These are phyloP conservation scores for Cryptococcus neoformans DNA, from an alignment of 1,284 basidiomycete species.

Conservation along the genomic window DNA sequence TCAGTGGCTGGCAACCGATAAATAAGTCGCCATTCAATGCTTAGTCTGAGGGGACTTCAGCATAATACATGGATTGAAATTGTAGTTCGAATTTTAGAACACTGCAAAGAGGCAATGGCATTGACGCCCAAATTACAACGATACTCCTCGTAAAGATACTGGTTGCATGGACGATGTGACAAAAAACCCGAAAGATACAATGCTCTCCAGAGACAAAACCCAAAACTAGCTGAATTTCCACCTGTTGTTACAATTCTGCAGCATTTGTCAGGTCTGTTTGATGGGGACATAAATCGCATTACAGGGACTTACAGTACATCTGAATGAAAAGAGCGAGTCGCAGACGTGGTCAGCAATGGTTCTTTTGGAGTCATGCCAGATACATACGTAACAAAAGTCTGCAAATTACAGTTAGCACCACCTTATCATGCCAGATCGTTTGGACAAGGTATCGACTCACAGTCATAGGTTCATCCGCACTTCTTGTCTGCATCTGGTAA, in stretches of 20 bases:
- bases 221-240: conserved; percentile 48
- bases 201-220: too few relatives aligned
- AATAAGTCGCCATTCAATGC: too few relatives aligned
- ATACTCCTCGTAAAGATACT: too few relatives aligned
- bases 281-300: neutral
- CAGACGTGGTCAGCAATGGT: neutral
- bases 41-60: too few relatives aligned
- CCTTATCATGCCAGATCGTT: too few relatives aligned
- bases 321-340: conserved; percentile 7
- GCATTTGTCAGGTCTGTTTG: neutral
- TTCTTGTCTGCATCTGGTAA: conserved; percentile 90
- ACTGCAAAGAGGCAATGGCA: too few relatives aligned
- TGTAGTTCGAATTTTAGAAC: too few relatives aligned
- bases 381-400: conserved; percentile 64
- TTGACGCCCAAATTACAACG: too few relatives aligned
- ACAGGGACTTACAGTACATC: conserved; percentile 33
- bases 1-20: too few relatives aligned
- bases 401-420: conserved; percentile 5
- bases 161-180: too few relatives aligned
- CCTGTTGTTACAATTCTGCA: conserved; percentile 44
- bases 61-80: too few relatives aligned
- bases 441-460: conserved; percentile 53
- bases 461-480: conserved; percentile 96
- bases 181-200: too few relatives aligned
- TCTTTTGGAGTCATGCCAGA: neutral